Percentiles rank a stretch among this genome's conserved stretches.
phyloP scores from a whole-genome alignment of 768 basidiomycete genomes.

The Agaricus blazei region DNA sequence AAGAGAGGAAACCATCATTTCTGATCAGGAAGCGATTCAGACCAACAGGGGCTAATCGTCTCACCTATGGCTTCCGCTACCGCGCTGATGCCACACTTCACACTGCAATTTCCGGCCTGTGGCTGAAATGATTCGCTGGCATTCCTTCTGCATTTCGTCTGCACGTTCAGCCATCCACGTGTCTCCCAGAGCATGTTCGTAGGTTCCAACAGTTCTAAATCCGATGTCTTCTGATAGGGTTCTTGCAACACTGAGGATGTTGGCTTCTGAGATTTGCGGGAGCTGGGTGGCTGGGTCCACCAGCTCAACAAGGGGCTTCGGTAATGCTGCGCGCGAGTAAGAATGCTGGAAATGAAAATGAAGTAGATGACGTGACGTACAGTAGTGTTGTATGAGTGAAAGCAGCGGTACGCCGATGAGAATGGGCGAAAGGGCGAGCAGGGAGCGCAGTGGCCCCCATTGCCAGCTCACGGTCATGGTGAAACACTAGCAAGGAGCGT shows the following conservation, averaged over 20 bases:
- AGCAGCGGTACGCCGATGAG: conserved; percentile 44
- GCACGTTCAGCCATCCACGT: conserved; percentile 74
- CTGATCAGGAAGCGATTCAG: background rate
- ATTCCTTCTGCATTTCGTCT: conserved; percentile 52
- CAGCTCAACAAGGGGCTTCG: conserved; percentile 46
- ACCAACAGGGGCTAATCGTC: conserved; percentile 19
- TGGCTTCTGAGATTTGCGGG: conserved; percentile 69
- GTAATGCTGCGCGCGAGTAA: conserved; percentile 39
- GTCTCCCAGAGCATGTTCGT: conserved; percentile 83
- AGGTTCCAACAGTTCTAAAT: conserved; percentile 86
- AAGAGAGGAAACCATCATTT: background rate
- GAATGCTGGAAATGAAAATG: background rate
- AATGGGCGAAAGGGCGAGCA: conserved; percentile 49
- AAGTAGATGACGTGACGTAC: conserved; percentile 25
- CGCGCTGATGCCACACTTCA: conserved; percentile 87
- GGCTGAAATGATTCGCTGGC: conserved; percentile 46
- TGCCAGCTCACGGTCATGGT: conserved; percentile 24
- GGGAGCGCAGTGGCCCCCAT: conserved; percentile 60
- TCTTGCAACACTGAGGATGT: conserved; percentile 58
- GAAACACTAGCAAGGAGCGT: conserved; percentile 4
- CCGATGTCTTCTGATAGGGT: conserved; percentile 83
- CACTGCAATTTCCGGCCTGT: conserved; percentile 69
- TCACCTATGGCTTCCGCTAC: conserved; percentile 83
- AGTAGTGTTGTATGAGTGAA: conserved; percentile 43
- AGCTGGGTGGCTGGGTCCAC: conserved; percentile 47